phyloP scores from a whole-genome alignment of 2,329 filamentous ascomycete species.

The Pseudogymnoascus sp. region DNA sequence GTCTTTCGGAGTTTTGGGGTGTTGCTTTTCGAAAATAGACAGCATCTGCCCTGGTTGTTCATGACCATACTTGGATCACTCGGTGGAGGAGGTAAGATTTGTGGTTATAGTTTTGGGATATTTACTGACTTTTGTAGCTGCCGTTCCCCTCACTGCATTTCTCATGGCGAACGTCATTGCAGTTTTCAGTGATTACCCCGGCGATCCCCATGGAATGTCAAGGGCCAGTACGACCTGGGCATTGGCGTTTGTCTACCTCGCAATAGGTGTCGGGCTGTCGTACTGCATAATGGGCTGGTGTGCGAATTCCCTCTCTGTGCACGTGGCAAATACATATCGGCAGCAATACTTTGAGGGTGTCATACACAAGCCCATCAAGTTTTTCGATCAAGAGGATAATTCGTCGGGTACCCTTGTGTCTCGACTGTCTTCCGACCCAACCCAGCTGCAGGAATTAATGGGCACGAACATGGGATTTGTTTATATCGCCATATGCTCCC shows the following conservation, averaged over 20 bases:
- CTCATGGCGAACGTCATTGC: conserved; percentile 48
- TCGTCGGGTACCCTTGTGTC: conserved; percentile 41
- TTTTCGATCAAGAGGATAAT: conserved; percentile 39
- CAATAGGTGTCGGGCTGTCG: conserved; percentile 42
- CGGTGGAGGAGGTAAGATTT: conserved; percentile 21
- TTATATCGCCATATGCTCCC: conserved; percentile 54
- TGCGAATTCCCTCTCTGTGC: conserved; percentile 33
- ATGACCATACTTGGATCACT: conserved; percentile 39
- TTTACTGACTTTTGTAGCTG: conserved; percentile 23
- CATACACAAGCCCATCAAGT: conserved; percentile 35
- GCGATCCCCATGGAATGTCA: conserved; percentile 17
- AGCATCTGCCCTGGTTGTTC: conserved; percentile 42
- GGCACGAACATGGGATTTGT: conserved; percentile 46
- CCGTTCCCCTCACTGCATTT: conserved; percentile 45
- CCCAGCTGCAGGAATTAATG: conserved; percentile 42
- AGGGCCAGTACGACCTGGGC: conserved; percentile 39
- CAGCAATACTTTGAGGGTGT: conserved; percentile 40
- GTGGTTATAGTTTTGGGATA: not conserved
- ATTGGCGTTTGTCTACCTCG: conserved; percentile 57
- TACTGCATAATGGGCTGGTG: conserved; percentile 45
- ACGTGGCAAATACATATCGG: conserved; percentile 32
- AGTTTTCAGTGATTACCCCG: conserved; percentile 34
- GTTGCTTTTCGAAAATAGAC: conserved; percentile 49
- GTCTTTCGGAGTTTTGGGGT: conserved; percentile 47
- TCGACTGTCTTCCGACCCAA: conserved; percentile 41